A percentile compares a stretch with the other conserved stretches of the same genome.
Conservation (phyloP, 2,329 filamentous ascomycete genomes). For the Zymoseptoria pseudotritici region DNA sequence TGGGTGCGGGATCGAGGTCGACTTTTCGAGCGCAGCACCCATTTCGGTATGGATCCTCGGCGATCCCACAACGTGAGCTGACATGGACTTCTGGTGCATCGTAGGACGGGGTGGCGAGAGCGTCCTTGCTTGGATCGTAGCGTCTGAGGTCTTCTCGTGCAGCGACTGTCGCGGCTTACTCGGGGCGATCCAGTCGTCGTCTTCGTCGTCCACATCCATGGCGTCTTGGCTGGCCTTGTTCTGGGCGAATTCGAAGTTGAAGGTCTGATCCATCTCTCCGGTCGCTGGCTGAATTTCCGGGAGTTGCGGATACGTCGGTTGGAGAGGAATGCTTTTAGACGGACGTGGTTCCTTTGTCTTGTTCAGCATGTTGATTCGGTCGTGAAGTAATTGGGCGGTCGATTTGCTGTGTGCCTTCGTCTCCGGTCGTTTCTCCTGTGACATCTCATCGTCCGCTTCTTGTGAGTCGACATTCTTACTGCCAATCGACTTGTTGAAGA, state of each 20-base stretch:
- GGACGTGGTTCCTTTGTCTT: slow-evolving; percentile 44
- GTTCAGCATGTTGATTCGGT: slow-evolving; percentile 75
- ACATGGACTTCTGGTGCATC: slow-evolving; percentile 31
- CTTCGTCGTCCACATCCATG: slow-evolving; percentile 38
- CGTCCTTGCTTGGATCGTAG: slow-evolving; percentile 6
- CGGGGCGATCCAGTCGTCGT: slow-evolving; percentile 55
- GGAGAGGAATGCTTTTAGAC: slow-evolving; percentile 34
- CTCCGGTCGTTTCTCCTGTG: slow-evolving; percentile 32
- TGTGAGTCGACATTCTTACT: slow-evolving; percentile 53
- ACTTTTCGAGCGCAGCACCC: slow-evolving; percentile 48
- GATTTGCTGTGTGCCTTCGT: slow-evolving; percentile 68
- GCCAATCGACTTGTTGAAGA: slow-evolving; percentile 65
- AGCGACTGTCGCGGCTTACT: slow-evolving; percentile 18
- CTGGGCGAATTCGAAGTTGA: slow-evolving; percentile 5
- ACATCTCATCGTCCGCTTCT: slow-evolving; percentile 50
- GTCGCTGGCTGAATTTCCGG: slow-evolving; percentile 10
- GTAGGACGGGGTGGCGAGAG: slow-evolving; percentile 33
- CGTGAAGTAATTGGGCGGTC: slow-evolving; percentile 86
- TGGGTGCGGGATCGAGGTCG: slow-evolving; percentile 38
- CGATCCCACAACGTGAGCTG: slow-evolving; percentile 35
- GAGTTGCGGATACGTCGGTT: slow-evolving; percentile 37
- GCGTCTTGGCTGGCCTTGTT: slow-evolving; percentile 14
- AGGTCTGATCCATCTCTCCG: slow-evolving; percentile 12
- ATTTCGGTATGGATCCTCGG: slow-evolving; percentile 34
- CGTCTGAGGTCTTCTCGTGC: slow-evolving; percentile 7